A percentile compares a stretch with the other conserved stretches of the same genome.
Evolutionary conservation across 441 rosid species (phyloP).

Genomic region (Manihot esculenta): DNA sequence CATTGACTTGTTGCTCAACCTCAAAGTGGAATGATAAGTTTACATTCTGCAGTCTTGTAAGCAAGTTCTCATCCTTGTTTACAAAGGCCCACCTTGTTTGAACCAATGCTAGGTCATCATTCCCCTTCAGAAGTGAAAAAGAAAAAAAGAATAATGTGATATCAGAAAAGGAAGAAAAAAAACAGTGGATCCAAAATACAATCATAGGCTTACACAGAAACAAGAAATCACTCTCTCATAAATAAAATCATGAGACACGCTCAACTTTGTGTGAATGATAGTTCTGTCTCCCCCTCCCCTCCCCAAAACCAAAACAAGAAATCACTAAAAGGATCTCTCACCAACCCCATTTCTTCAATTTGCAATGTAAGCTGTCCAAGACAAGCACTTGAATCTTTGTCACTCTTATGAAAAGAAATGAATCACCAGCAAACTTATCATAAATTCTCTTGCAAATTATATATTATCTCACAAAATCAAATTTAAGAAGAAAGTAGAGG

Average conservation of each 20-base stretch:
- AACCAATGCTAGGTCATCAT: slow-evolving; percentile 75
- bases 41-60: slow-evolving; percentile 84
- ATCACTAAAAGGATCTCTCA: too few relatives aligned
- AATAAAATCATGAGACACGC: too few relatives aligned
- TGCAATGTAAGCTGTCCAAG: too few relatives aligned
- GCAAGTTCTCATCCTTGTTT: slow-evolving; percentile 92
- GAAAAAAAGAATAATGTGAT: background rate
- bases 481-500: background rate
- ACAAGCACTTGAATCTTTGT: too few relatives aligned
- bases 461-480: background rate
- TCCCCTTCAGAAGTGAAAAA: slow-evolving; percentile 46
- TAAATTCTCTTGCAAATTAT: background rate
- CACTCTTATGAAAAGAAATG: background rate
- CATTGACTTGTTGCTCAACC: slow-evolving; percentile 94
- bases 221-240: background rate
- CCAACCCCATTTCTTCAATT: too few relatives aligned
- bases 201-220: background rate
- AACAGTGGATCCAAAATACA: background rate
- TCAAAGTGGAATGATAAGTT: slow-evolving; percentile 91
- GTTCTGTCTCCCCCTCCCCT: too few relatives aligned
- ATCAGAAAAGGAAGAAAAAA: background rate
- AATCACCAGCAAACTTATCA: background rate
- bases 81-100: slow-evolving; percentile 93
- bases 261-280: too few relatives aligned
- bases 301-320: too few relatives aligned